Base-by-base conservation (phyloP, 2,329 filamentous ascomycete species). In the Colletotrichum camelliae region DNA sequence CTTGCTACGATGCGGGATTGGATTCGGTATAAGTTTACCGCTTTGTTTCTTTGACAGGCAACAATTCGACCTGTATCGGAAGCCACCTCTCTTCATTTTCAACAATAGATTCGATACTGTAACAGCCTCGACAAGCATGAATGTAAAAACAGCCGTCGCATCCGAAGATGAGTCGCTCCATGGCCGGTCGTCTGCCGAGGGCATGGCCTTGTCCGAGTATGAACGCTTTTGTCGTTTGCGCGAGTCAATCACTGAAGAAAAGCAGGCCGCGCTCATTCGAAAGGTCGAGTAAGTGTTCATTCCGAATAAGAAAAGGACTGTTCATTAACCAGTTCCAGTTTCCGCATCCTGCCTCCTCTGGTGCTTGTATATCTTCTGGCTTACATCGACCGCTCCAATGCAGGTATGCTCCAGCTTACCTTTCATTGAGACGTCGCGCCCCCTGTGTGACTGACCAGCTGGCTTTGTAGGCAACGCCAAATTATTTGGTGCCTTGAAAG, bases 61-160 rank as follows among this genome's bases (percentile, higher is more conserved):
- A n/a, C 8, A 15, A n/a, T n/a, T 1, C 1, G n/a, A n/a, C 18
- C 18, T n/a, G 9, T 1, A 48, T 18, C 39, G 18, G 1, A 1
- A n/a, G 18, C 5, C 9, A 3, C 39, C 6, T 1, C n/a, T 12
- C 18, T 48, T 8, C 18, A 10, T 48, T 48, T 10, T 0, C 15
- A n/a, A 10, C 5, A 9, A 48, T 10, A 43, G 18, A 12, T 2
- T n/a, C 2, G 5, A n/a, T 10, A n/a, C n/a, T n/a, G 39, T 9
- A 12, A 48, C 18, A 4, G 0, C 39, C 18, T 6, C 18, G 5
- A 12, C 39, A n/a, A 48, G 5, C 18, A 48, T 48, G 39, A n/a
- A n/a, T 3, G n/a, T 18, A n/a, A 48, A 48, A 48, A 6, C 39
- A 48, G 18, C 18, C 18, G n/a, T n/a, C 39, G 39, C 39, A 48